These are phyloP conservation scores for Diaporthe helianthi DNA, from an alignment of 2,329 filamentous ascomycete genomes.

Conservation along the genomic window DNA sequence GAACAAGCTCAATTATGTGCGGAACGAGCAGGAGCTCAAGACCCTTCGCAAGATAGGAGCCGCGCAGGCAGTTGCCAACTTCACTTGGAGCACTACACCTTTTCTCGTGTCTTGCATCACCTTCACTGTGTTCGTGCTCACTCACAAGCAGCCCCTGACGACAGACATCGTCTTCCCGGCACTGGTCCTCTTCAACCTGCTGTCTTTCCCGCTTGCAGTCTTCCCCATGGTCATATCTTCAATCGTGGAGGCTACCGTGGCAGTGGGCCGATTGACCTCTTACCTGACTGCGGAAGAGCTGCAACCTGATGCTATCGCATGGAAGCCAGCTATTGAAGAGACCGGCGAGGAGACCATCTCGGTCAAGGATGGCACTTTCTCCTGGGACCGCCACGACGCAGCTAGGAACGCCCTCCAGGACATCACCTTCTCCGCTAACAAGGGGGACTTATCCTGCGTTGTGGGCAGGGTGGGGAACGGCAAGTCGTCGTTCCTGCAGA, in stretches of 20 bases:
- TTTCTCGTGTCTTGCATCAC: conserved; percentile 98
- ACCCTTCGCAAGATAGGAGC: conserved; percentile 96
- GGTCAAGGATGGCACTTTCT: conserved; percentile 86
- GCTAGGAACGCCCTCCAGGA: conserved; percentile 73
- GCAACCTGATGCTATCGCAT: conserved; percentile 79
- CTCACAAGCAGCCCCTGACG: conserved; percentile 79
- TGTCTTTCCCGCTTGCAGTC: conserved; percentile 93
- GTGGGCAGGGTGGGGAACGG: conserved; percentile 94
- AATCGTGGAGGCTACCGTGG: conserved; percentile 94
- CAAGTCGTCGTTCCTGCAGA: conserved; percentile 91
- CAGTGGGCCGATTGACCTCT: conserved; percentile 81
- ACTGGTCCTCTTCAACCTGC: conserved; percentile 90
- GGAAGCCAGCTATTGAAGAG: conserved; percentile 74
- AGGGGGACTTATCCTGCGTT: conserved; percentile 91
- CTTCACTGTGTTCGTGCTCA: conserved; percentile 92
- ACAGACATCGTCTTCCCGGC: conserved; percentile 97
- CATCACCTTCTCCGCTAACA: conserved; percentile 87
- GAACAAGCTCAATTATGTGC: conserved; percentile 93
- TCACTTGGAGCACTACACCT: conserved; percentile 96
- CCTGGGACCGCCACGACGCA: conserved; percentile 86
- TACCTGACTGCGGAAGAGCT: conserved; percentile 91
- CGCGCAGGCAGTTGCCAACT: conserved; percentile 92
- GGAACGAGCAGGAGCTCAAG: conserved; percentile 94
- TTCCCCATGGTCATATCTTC: conserved; percentile 98
- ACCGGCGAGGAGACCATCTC: conserved; percentile 85